These are phyloP conservation scores for Croton setiger DNA, from an alignment of 441 rosid species.

Conservation along the genomic window DNA sequence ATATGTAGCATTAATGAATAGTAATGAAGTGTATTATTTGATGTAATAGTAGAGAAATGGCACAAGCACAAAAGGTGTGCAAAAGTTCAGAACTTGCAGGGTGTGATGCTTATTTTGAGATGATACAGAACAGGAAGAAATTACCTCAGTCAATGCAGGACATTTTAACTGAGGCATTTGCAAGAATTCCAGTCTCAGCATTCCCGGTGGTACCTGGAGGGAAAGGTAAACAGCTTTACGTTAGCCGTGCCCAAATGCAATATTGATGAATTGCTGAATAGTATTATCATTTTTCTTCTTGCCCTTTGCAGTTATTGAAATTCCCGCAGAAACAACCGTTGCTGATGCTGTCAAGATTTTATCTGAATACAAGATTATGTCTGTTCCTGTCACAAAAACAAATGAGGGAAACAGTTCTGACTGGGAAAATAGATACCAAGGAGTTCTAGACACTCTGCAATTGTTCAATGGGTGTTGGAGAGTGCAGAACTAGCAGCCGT, in stretches of 20 bases:
- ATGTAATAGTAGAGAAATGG: constrained; percentile 31
- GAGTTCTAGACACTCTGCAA: constrained; percentile 69
- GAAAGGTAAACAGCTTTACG: constrained; percentile 31
- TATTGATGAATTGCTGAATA: constrained; percentile 1
- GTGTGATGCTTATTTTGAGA: constrained; percentile 55
- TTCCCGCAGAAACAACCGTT: constrained; percentile 59
- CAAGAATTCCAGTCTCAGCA: constrained; percentile 48
- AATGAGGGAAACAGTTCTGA: constrained; percentile 41
- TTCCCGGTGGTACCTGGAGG: constrained; percentile 59
- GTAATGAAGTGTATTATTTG: background rate
- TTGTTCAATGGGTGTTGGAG: constrained; percentile 81
- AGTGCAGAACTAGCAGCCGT: constrained; percentile 68
- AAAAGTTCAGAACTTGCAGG: constrained; percentile 32
- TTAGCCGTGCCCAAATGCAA: background rate
- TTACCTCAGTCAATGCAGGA: constrained; percentile 48
- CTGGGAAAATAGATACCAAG: constrained; percentile 73
- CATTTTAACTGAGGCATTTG: constrained; percentile 49
- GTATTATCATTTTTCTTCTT: background rate
- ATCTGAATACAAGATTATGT: constrained; percentile 66
- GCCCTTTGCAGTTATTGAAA: constrained; percentile 59
- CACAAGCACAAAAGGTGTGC: constrained; percentile 20
- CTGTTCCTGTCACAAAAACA: constrained; percentile 70
- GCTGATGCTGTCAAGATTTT: constrained; percentile 69
- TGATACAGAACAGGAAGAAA: constrained; percentile 53
- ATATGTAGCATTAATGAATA: background rate